Evolutionary conservation across 495 filamentous ascomycete genomes (phyloP), one percentile per base, ranked within the genome.

Genomic region (Podospora fimiseda): DNA sequence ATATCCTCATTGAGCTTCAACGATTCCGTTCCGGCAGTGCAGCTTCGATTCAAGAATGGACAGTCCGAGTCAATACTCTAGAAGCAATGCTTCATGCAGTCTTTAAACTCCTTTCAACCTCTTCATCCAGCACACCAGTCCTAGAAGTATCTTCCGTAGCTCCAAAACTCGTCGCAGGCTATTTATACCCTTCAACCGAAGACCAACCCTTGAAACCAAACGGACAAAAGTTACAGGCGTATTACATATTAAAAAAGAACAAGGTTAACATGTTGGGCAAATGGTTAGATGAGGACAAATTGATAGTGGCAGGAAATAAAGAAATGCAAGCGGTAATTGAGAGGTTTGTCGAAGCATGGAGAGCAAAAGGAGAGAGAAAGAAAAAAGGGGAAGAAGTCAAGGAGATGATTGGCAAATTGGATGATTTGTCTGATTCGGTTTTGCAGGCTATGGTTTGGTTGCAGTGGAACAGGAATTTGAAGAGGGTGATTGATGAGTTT

Each of bases 381-480:
- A 47, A 38, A 49, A n/a, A 13, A 56, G 45, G 42, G 36, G 53
- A 21, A 13, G 59, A 18, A 57, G 59, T 38, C 55, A 61, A 11
- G 56, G 56, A 48, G 38, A 3, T 24, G 52, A 58, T 76, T 24
- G 70, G 65, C 16, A 97, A 97, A 66, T 60, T 95, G 57, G 92
- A 97, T 72, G 92, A 97, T 75, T 71, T 97, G 56, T 87, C 90
- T 5, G 92, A 97, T 78, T 88, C 86, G 66, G 67, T 96, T 24
- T 61, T 96, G 56, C 92, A 97, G 70, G 93, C 86, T 0, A 70
- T 90, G 56, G 86, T 89, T 9, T 96, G 88, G 87, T 65, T 91
- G 45, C 76, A 85, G 51, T 97, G 92, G 92, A 80, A 91, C 62
- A 68, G 74, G 55, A 91, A 89, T 65, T 67, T 82, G 54, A 72